Conservation (phyloP, 2,329 filamentous ascomycete genomes). For the Neofusicoccum laricinum region DNA sequence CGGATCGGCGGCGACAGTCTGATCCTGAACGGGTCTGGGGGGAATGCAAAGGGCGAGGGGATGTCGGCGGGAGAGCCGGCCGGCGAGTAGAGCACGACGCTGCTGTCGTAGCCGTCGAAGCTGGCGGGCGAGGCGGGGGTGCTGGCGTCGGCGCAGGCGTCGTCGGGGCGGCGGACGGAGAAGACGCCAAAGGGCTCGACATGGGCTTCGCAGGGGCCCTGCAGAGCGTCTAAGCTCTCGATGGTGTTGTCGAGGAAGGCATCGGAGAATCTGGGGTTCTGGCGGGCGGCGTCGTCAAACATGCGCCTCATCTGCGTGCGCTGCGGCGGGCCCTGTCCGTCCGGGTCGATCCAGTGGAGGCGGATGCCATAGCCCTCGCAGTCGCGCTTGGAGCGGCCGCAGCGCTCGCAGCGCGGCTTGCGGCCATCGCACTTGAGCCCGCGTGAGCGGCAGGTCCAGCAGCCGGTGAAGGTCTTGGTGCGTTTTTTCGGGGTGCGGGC, state of each 20-base stretch:
- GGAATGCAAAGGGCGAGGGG: neutral
- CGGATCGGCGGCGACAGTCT: neutral
- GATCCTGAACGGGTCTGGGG: neutral
- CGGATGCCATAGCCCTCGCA: conserved; percentile 15
- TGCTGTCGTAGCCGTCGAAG: neutral
- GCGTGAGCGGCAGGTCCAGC: conserved; percentile 39
- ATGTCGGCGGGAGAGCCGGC: neutral
- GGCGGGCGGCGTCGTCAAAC: conserved; percentile 9
- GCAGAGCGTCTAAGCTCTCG: neutral
- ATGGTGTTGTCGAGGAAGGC: neutral
- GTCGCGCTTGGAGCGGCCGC: conserved; percentile 18
- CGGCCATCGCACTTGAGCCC: conserved; percentile 41
- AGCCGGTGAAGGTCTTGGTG: conserved; percentile 38
- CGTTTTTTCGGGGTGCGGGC: conserved; percentile 12
- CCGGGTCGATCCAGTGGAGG: conserved; percentile 1
- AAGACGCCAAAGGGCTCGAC: conserved; percentile 11
- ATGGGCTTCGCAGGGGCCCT: neutral
- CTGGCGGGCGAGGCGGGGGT: neutral
- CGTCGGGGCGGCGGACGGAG: neutral
- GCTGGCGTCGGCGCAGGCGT: neutral
- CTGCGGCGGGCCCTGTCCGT: neutral
- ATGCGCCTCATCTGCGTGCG: conserved; percentile 9
- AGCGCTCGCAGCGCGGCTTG: conserved; percentile 38
- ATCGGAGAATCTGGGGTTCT: neutral
- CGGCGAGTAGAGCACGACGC: neutral